A percentile compares a stretch with the other conserved stretches of the same genome.
phyloP scores from a whole-genome alignment of 345 rosid genomes.

The Pseudoturritis turrita region DNA sequence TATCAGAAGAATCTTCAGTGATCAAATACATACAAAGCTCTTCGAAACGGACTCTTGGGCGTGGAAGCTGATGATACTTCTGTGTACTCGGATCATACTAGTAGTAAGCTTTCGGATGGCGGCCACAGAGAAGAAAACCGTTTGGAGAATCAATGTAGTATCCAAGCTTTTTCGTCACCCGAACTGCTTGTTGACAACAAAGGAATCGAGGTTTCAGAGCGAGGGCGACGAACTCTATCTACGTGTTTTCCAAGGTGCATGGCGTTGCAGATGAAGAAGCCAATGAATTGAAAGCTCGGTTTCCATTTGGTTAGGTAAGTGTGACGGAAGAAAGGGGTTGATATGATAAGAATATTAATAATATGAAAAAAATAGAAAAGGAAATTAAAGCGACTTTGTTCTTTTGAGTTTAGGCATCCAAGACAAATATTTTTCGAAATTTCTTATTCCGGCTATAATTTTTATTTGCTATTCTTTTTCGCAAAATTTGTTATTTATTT shows the following conservation, averaged over 20 bases:
- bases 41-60: constrained; percentile 46
- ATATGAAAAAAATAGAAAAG: no score
- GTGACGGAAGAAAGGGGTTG: constrained; percentile 42
- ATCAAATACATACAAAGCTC: constrained; percentile 59
- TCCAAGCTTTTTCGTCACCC: constrained; percentile 57
- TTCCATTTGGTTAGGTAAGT: constrained; percentile 43
- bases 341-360: no score
- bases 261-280: constrained; percentile 50
- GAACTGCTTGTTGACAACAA: constrained; percentile 48
- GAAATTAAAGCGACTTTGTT: no score
- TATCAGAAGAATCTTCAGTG: constrained; percentile 40
- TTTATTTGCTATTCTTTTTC: no score
- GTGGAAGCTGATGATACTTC: constrained; percentile 41
- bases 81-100: constrained; percentile 46
- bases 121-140: constrained; percentile 61
- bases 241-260: constrained; percentile 44
- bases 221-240: constrained; percentile 39
- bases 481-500: no score
- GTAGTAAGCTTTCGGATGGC: constrained; percentile 62
- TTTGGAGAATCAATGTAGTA: constrained; percentile 61
- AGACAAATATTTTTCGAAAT: no score
- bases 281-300: constrained; percentile 41
- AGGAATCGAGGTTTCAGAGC: constrained; percentile 47
- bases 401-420: no score
- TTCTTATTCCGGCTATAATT: no score